Evolutionary conservation across 768 basidiomycete genomes (phyloP), one percentile per base, ranked within the genome.

Genomic region (Lactifluus piperatus): DNA sequence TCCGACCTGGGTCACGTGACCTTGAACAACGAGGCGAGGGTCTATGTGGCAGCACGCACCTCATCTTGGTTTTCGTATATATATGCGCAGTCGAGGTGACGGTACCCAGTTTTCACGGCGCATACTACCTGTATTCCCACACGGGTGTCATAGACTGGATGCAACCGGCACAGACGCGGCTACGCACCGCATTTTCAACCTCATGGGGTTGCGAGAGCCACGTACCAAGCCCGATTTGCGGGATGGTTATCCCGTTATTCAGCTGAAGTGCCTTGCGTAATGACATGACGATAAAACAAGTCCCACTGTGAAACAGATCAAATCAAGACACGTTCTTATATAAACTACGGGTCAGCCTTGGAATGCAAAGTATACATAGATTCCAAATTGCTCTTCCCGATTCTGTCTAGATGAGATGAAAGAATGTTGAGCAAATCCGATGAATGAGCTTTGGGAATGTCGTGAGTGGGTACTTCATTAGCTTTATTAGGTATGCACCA

Each of bases 11-110:
- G 32, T 22, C 26, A 26, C 24, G 41, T 43, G 37, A 13, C 10
- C 14, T 4, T 1, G 13, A 18, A 39, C 30, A 32, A 11, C 10
- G n/a, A 22, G 1, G 27, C 18, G 4, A 34, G 10, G 7, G 29
- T 29, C 7, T 22, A n/a, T 24, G 24, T 2, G 3, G 34, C 9
- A 34, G 62, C 43, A 45, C 65, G 57, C 51, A 73, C 73, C 71
- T 87, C 88, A 57, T 82, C 76, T 71, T 91, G 91, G 71, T 93
- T 94, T 62, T 76, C 68, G 72, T 93, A 93, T 48, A 88, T 75
- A 80, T 80, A 80, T 3, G 91, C 91, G 20, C 88, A 79, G 71
- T 94, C 91, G 63, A 94, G 81, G 71, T 94, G 91, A 50, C 88
- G 78, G 70, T 92, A 93, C 1, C 90, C 90, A 29, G 79, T 78